Conservation (phyloP, 345 rosid genomes). For the Linum lewisii region DNA sequence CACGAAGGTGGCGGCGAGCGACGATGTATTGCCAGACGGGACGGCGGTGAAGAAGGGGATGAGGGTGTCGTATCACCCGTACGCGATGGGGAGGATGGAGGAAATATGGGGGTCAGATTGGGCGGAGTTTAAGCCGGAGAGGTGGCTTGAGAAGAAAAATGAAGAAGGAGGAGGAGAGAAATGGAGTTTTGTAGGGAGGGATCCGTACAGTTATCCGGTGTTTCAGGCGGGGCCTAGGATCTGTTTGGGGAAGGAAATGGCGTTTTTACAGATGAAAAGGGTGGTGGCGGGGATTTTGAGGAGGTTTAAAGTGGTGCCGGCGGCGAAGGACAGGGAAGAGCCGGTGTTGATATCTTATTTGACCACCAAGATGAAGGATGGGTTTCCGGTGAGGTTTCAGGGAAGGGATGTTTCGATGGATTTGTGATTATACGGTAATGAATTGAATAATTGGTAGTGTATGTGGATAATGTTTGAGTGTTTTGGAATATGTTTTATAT, state of each 20-base stretch:
- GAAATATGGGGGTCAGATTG: conserved; percentile 2
- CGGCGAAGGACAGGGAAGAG: conserved; percentile 21
- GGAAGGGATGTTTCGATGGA: conserved; percentile 14
- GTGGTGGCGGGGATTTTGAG: conserved; percentile 25
- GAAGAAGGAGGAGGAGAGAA: not conserved
- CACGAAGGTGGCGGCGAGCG: not conserved
- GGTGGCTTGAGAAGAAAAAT: conserved; percentile 1
- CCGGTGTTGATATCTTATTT: conserved; percentile 33
- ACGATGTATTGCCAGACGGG: conserved; percentile 2
- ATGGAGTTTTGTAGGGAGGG: conserved; percentile 28
- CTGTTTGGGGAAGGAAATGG: conserved; percentile 26
- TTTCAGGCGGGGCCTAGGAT: conserved; percentile 27
- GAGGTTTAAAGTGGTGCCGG: conserved; percentile 43
- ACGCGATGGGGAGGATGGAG: conserved; percentile 11
- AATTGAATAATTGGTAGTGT: no score
- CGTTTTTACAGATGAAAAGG: conserved; percentile 26
- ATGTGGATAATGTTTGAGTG: no score
- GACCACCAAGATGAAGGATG: conserved; percentile 52
- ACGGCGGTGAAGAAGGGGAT: not conserved
- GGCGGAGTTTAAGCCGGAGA: conserved; percentile 7
- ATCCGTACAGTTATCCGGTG: conserved; percentile 19
- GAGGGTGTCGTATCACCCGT: not conserved
- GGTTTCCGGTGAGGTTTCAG: conserved; percentile 41
- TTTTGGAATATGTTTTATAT: no score
- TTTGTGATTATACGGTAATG: no score